These are phyloP conservation scores for Inga laurina DNA, from an alignment of 306 rosid species.

Conservation along the genomic window DNA sequence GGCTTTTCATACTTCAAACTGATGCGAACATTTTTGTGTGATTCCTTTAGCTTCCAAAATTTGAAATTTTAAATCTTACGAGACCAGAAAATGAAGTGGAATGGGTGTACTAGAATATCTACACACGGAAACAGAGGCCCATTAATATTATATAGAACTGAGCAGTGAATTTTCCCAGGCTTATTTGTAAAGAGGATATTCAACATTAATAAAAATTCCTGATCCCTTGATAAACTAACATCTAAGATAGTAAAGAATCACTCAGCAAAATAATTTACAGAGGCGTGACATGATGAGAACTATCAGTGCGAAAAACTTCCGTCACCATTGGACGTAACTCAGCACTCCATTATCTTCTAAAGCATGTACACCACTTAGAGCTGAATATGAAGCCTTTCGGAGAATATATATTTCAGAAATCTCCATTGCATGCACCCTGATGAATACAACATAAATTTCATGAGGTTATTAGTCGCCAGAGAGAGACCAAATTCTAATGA, in stretches of 20 bases:
- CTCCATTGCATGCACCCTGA: slow-evolving; percentile 11
- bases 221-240: neutral
- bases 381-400: neutral
- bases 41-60: neutral
- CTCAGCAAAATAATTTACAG: slow-evolving; percentile 30
- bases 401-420: neutral
- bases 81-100: neutral
- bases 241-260: neutral
- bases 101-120: neutral
- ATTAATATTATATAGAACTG: neutral
- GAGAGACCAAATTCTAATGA: neutral
- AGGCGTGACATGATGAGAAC: slow-evolving; percentile 42
- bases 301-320: slow-evolving; percentile 49
- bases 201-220: neutral
- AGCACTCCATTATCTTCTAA: slow-evolving; percentile 15
- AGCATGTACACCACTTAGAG: neutral
- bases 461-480: neutral
- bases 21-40: neutral
- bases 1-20: neutral
- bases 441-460: slow-evolving; percentile 15
- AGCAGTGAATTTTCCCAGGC: neutral
- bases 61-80: neutral
- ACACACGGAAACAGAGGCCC: neutral
- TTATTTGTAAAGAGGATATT: neutral
- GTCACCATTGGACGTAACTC: slow-evolving; percentile 44